Base-by-base conservation (phyloP, 192 early-diverging fungal genomes). In the Linnemannia exigua region DNA sequence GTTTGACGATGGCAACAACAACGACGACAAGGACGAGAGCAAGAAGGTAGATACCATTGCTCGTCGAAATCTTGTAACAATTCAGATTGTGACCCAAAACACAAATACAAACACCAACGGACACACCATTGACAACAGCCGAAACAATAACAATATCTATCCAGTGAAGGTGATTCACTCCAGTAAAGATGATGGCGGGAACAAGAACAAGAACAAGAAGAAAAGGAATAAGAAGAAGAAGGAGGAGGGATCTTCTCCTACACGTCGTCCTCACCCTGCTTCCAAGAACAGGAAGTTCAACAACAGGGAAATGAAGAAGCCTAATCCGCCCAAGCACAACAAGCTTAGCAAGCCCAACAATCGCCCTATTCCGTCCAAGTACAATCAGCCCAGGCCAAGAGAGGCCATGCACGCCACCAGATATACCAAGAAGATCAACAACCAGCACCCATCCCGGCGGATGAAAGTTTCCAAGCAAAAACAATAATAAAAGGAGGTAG, bases 61-160 rank as follows among this genome's bases (percentile, higher is more conserved):
- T 7, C 47, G 44, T 54, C 47, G 72, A 35, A 74, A 74, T 50
- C 72, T 74, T 37, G 72, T 74, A 14, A 74, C 31, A 4, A 52
- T 74, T n/a, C 72, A 74, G 51, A 54, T 74, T 33, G 31, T 74
- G 16, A 74, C 72, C 5, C 72, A 74, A 35, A 74, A 74, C 48
- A 74, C 36, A 14, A 74, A 54, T 20, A 50, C 47, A 16, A 74
- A 74, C 11, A 74, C 36, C 28, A 74, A 54, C 12, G 72, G 51
- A 19, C 72, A 74, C 28, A 74, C 20, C 22, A 58, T 58, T 74
- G 72, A 74, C 72, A 74, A 12, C n/a, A 46, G 70, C 41, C 38
- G 44, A 14, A 31, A 63, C 58, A 31, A 14, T 12, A 63, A 70
- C 68, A 41, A 41, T 35, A 20, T 58, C 72, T 74, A 12, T 58